phyloP scores from a whole-genome alignment of 2,329 filamentous ascomycete genomes.

The Dactylellina drechsleri region DNA sequence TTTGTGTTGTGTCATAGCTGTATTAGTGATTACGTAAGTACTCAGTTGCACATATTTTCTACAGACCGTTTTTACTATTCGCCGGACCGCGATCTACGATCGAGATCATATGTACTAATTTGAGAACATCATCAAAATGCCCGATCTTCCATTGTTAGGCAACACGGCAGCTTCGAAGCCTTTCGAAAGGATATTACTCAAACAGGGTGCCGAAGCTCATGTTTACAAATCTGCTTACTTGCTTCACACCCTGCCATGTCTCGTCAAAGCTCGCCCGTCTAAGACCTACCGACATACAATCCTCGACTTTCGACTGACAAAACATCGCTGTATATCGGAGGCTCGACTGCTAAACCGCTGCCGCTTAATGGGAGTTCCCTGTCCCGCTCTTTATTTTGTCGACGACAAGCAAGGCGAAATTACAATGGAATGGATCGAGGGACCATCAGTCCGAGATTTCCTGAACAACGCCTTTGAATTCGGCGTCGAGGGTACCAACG shows the following conservation, averaged over 20 bases:
- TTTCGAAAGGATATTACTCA: conserved; percentile 74
- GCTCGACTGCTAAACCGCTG: conserved; percentile 84
- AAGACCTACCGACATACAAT: conserved; percentile 92
- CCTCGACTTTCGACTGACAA: conserved; percentile 87
- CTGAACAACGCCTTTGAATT: conserved; percentile 74
- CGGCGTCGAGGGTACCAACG: conserved; percentile 49
- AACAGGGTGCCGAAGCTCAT: conserved; percentile 94
- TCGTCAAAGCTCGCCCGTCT: conserved; percentile 88
- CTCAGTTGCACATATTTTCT: too few species aligned
- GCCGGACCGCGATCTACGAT: too few species aligned
- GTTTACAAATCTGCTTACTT: conserved; percentile 90
- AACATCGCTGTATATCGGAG: conserved; percentile 86
- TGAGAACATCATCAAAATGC: too few species aligned
- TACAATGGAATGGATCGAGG: conserved; percentile 85
- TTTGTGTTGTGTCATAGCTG: too few species aligned
- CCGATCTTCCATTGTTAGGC: too few species aligned
- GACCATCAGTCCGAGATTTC: conserved; percentile 74
- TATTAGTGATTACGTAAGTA: too few species aligned
- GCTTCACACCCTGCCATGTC: conserved; percentile 72
- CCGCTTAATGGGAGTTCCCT: conserved; percentile 78
- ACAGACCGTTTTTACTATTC: too few species aligned
- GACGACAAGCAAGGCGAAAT: conserved; percentile 76
- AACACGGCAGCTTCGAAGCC: not conserved
- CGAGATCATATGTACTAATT: too few species aligned
- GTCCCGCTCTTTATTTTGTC: conserved; percentile 81